Evolutionary conservation across 129 eudicot genomes (phyloP).

Genomic region (Apium graveolens): DNA sequence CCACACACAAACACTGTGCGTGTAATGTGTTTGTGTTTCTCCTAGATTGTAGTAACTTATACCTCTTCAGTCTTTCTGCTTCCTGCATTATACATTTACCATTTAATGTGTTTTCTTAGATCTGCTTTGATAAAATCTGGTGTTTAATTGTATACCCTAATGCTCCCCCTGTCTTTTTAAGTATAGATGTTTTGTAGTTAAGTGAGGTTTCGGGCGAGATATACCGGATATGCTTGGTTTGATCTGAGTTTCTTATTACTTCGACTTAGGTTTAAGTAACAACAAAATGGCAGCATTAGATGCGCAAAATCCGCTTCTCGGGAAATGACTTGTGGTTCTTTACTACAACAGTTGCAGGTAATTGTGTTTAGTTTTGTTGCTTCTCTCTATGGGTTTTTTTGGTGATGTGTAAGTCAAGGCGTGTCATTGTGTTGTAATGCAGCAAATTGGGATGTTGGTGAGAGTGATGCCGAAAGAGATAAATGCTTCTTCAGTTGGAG

Average conservation of each 20-base stretch:
- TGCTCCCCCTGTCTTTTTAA: neutral
- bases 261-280: conserved; percentile 24
- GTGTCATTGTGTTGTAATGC: conserved; percentile 16
- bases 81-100: neutral
- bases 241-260: neutral
- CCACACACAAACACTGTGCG: neutral
- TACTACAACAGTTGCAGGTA: conserved; percentile 80
- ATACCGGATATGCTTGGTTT: too few relatives aligned
- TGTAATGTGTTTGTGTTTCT: neutral
- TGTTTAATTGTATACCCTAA: neutral
- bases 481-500: conserved; percentile 92
- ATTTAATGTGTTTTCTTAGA: neutral
- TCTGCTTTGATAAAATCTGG: neutral
- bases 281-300: conserved; percentile 62
- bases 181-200: neutral
- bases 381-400: neutral
- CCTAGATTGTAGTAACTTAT: neutral
- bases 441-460: conserved; percentile 99
- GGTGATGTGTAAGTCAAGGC: neutral
- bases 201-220: neutral
- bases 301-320: conserved; percentile 43
- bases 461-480: conserved; percentile 82
- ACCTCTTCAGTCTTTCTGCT: neutral
- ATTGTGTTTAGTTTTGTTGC: neutral
- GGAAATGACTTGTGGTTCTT: conserved; percentile 76